Evolutionary conservation across 2,329 filamentous ascomycete species (phyloP).

Genomic region (Knufia fluminis): DNA sequence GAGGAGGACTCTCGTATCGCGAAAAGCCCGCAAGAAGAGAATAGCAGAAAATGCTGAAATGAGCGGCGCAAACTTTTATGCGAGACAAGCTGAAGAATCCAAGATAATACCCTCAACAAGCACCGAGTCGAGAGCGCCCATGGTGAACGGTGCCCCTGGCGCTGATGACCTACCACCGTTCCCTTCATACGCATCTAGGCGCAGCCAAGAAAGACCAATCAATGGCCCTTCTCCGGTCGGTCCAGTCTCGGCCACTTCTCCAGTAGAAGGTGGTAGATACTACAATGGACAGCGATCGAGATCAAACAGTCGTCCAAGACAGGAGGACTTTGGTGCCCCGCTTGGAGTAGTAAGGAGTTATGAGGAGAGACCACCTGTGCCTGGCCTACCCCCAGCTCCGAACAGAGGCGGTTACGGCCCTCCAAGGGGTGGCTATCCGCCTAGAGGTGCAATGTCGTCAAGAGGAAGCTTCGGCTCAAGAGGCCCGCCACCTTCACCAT

Average conservation of each 20-base stretch:
- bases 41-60: conserved; percentile 94
- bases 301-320: conserved; percentile 26
- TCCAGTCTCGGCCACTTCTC: conserved; percentile 1
- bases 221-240: neutral
- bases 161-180: conserved; percentile 43
- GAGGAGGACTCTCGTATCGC: conserved; percentile 80
- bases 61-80: conserved; percentile 90
- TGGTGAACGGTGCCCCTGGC: conserved; percentile 48
- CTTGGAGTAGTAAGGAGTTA: neutral
- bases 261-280: conserved; percentile 22
- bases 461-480: conserved; percentile 27
- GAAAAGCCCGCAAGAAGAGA: conserved; percentile 84
- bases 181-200: conserved; percentile 29
- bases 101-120: conserved; percentile 17
- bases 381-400: conserved; percentile 17
- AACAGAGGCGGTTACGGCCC: conserved; percentile 33
- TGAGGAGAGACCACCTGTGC: conserved; percentile 25
- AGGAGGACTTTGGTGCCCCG: neutral
- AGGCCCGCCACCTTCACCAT: conserved; percentile 18
- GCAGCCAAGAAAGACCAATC: conserved; percentile 15
- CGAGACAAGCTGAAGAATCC: conserved; percentile 40
- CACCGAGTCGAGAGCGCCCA: conserved; percentile 40
- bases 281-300: conserved; percentile 23
- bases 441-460: conserved; percentile 26
- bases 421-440: conserved; percentile 36